Conservation (phyloP, 495 filamentous ascomycete genomes). For the Tuber umbilicatum region DNA sequence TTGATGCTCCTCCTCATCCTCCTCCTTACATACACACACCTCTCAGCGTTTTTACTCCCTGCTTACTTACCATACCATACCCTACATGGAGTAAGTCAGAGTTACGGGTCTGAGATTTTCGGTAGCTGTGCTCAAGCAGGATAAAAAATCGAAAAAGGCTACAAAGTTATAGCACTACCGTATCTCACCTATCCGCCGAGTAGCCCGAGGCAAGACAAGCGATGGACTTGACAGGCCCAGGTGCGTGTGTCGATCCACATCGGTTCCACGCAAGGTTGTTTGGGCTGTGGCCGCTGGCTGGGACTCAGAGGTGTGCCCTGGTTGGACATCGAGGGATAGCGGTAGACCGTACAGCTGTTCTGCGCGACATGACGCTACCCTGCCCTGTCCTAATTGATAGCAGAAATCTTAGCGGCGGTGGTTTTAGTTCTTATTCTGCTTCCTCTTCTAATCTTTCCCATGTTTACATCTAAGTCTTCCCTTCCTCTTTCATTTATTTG, state of each 20-base stretch:
- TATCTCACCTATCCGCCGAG: slow-evolving; percentile 28
- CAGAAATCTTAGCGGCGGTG: slow-evolving; percentile 18
- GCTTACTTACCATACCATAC: not conserved
- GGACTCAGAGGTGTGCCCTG: slow-evolving; percentile 32
- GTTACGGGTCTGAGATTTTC: not conserved
- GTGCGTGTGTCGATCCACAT: slow-evolving; percentile 40
- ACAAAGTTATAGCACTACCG: not conserved
- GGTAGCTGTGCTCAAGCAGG: not conserved
- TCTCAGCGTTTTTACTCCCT: slow-evolving; percentile 24
- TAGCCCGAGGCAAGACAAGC: slow-evolving; percentile 40
- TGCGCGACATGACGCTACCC: slow-evolving; percentile 38
- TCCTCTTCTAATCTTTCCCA: not conserved
- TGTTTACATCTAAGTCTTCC: not conserved
- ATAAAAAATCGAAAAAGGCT: not conserved
- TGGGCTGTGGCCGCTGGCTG: slow-evolving; percentile 19
- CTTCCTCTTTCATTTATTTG: not conserved
- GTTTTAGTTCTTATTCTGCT: slow-evolving; percentile 15
- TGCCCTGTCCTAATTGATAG: slow-evolving; percentile 10
- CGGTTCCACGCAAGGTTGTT: slow-evolving; percentile 38
- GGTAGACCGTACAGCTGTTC: slow-evolving; percentile 31
- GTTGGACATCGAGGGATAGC: slow-evolving; percentile 38
- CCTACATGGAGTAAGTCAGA: not conserved
- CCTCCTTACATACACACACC: slow-evolving; percentile 35
- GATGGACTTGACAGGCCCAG: slow-evolving; percentile 40
- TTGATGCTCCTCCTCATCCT: slow-evolving; percentile 33